Percentiles rank a stretch among this genome's conserved stretches.
These are phyloP conservation scores for Meyerozyma smithsonii DNA, from an alignment of 1,139 yeast genomes.

Conservation along the genomic window DNA sequence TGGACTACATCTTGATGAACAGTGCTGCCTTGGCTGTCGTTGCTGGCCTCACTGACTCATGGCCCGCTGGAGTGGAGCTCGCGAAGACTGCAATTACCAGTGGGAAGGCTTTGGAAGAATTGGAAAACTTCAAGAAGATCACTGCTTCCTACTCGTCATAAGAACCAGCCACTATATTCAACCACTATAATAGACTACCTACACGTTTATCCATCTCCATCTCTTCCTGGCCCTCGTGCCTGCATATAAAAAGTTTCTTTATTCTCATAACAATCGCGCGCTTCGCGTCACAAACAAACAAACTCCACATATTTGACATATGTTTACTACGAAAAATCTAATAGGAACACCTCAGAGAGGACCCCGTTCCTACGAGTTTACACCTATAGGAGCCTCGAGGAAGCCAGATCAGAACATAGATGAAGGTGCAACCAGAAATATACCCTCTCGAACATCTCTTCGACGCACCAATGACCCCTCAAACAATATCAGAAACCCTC, in stretches of 20 bases:
- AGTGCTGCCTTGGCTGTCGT: slow-evolving; percentile 83
- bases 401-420: slow-evolving; percentile 2
- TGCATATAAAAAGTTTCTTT: too few relatives aligned
- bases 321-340: slow-evolving; percentile 17
- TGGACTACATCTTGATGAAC: slow-evolving; percentile 84
- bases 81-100: slow-evolving; percentile 65
- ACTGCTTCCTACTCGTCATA: background rate
- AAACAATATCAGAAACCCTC: background rate
- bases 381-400: slow-evolving; percentile 35
- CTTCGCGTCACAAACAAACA: slow-evolving; percentile 6
- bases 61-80: slow-evolving; percentile 71
- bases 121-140: slow-evolving; percentile 48
- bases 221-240: background rate
- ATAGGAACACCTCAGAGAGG: slow-evolving; percentile 25
- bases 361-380: slow-evolving; percentile 27
- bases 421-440: background rate
- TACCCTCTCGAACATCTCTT: slow-evolving; percentile 3
- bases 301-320: slow-evolving; percentile 3
- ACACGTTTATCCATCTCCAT: background rate
- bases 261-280: background rate
- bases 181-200: background rate
- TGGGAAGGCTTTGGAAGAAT: slow-evolving; percentile 61
- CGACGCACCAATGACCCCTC: background rate
- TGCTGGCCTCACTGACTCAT: slow-evolving; percentile 59
- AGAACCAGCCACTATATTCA: background rate